Percentiles rank a stretch among this genome's conserved stretches.
phyloP scores from a whole-genome alignment of 306 rosid genomes.

The Pyrus communis region DNA sequence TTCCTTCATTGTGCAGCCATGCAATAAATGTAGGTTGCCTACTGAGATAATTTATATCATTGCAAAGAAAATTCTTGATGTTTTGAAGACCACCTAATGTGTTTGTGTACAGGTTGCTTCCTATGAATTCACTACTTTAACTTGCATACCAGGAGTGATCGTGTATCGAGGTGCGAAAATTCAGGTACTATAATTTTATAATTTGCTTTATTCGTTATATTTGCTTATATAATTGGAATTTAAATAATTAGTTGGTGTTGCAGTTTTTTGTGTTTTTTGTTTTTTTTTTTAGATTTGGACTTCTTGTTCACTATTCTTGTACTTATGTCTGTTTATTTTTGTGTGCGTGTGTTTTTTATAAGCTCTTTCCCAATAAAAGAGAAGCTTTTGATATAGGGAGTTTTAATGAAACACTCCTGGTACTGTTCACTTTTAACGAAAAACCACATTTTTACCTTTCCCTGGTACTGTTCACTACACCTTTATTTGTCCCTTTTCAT shows the following conservation, averaged over 20 bases:
- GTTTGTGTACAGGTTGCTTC: conserved; percentile 79
- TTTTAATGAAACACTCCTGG: too few species aligned
- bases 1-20: background rate
- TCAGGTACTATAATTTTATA: conserved; percentile 48
- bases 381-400: background rate
- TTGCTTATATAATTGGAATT: background rate
- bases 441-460: too few species aligned
- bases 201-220: background rate
- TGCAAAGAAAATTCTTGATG: background rate
- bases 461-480: too few species aligned
- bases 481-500: too few species aligned
- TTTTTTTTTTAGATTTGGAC: background rate
- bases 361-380: background rate
- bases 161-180: conserved; percentile 85
- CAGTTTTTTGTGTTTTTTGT: background rate
- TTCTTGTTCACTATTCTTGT: background rate
- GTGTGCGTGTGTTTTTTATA: background rate
- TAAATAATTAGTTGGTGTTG: background rate
- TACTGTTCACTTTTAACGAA: too few species aligned
- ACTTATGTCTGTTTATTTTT: background rate
- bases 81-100: conserved; percentile 20
- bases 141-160: conserved; percentile 98
- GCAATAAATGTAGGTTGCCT: background rate
- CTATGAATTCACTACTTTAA: conserved; percentile 90
- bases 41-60: too few species aligned